Evolutionary conservation across 1,284 basidiomycete species (phyloP), one percentile per base, ranked within the genome.

Genomic region (Ganoderma meredithae): DNA sequence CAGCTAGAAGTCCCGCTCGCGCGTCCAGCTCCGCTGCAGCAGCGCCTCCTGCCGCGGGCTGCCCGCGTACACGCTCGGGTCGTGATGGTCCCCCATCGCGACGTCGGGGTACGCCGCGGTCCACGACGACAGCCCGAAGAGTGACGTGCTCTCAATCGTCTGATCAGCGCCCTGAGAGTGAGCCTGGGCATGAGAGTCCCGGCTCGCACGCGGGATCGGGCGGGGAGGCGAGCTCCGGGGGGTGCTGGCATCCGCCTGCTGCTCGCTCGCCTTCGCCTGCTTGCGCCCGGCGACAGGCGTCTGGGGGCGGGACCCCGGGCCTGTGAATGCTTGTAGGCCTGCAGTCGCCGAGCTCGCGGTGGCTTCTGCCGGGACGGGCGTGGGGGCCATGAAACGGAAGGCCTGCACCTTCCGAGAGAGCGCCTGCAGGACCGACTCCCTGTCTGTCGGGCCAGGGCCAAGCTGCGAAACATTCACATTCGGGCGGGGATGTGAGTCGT

Each of bases 401-500:
- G 79, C 85, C 75, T 86, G 84, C 69, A 89, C 81, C n/a, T 80
- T 85, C 73, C 83, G 79, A 68, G 84, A 85, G 27, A 89, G 76
- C 1, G 86, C 82, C 69, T 86, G 83, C 36, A 89, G 80, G 43
- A 89, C 85, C 8, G 85, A 85, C 52, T 79, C 78, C 65, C 81
- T 76, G 62, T 84, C 82, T n/a, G 80, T 76, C 77, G 79, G 64
- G 6, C 9, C 36, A 8, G 36, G 27, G 27, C 27, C 27, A 1
- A 3, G 27, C 36, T 71, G 65, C 27, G 63, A 56, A 56, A 59
- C 17, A 9, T 52, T 64, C 36, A 64, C 55, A 22, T 69, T 62
- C 52, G 70, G 44, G n/a, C 25, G 17, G 19, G 43, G 25, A 27
- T 9, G 12, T 52, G 44, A 13, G 65, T 59, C 56, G 6, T 73